Evolutionary conservation across 768 basidiomycete species (phyloP).

Genomic region (Hortiboletus flavorubellus): DNA sequence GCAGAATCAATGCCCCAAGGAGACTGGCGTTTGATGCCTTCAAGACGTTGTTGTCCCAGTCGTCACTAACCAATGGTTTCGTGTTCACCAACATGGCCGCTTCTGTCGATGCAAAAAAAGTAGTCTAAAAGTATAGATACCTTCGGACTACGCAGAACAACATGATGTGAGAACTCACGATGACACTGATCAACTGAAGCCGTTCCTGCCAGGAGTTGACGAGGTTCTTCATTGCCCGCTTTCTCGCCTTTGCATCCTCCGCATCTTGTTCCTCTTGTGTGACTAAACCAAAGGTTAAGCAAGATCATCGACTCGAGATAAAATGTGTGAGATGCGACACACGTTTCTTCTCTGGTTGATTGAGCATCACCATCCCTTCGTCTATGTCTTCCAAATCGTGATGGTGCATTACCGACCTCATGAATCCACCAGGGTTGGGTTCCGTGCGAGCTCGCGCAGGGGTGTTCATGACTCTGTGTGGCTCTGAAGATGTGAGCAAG

Average conservation of each 20-base stretch:
- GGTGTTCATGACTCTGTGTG: conserved; percentile 11
- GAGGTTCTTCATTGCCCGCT: conserved; percentile 46
- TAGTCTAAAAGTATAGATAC: conserved; percentile 40
- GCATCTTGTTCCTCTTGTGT: conserved; percentile 50
- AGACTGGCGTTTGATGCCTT: conserved; percentile 45
- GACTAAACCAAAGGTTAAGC: conserved; percentile 21
- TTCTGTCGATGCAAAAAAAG: conserved; percentile 60
- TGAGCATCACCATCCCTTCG: conserved; percentile 10
- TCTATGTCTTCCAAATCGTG: conserved; percentile 8
- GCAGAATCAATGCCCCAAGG: conserved; percentile 51
- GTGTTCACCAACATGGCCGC: conserved; percentile 49
- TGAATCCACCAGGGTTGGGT: conserved; percentile 17
- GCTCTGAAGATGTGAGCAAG: conserved; percentile 9
- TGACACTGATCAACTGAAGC: conserved; percentile 57
- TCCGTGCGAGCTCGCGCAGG: conserved; percentile 17
- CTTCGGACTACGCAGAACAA: background rate
- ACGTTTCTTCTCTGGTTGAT: conserved; percentile 18
- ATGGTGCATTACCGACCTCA: conserved; percentile 19
- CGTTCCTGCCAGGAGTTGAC: conserved; percentile 63
- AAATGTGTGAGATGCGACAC: background rate
- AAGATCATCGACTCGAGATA: background rate
- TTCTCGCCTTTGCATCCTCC: conserved; percentile 43
- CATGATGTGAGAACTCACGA: conserved; percentile 37
- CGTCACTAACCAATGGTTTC: conserved; percentile 25
- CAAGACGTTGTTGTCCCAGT: conserved; percentile 13